Evolutionary conservation across 129 eudicot genomes (phyloP).

Genomic region (Dittrichia graveolens): DNA sequence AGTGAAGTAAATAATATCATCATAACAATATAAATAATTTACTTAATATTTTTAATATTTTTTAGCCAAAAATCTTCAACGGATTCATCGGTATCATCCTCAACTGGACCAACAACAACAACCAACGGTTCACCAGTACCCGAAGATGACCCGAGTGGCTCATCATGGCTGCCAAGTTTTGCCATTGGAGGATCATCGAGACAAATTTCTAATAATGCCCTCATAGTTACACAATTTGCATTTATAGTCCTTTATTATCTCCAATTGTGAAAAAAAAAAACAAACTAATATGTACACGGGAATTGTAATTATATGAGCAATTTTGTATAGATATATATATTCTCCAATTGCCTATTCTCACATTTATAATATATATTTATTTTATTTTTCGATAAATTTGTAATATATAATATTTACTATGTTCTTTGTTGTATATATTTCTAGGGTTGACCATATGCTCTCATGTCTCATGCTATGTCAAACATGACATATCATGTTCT

Average conservation of each 20-base stretch:
- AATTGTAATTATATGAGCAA: constrained; percentile 33
- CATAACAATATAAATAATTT: neutral
- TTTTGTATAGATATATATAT: constrained; percentile 39
- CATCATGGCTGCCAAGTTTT: constrained; percentile 70
- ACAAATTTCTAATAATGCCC: constrained; percentile 24
- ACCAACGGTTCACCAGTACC: constrained; percentile 29
- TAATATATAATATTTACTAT: too few relatives aligned
- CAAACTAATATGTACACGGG: neutral
- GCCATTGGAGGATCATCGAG: constrained; percentile 49
- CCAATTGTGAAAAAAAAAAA: neutral
- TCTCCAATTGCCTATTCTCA: constrained; percentile 28
- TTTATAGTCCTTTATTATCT: constrained; percentile 16
- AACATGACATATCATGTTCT: too few relatives aligned
- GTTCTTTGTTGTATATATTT: too few relatives aligned
- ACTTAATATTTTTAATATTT: neutral
- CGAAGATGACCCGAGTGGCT: constrained; percentile 31
- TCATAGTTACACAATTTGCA: constrained; percentile 25
- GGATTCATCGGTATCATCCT: constrained; percentile 33
- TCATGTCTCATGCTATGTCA: too few relatives aligned
- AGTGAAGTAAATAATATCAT: too few relatives aligned
- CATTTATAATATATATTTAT: neutral
- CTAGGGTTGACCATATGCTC: too few relatives aligned
- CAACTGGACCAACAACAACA: too few relatives aligned
- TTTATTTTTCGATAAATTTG: neutral
- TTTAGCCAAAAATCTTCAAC: constrained; percentile 67